Conservation (phyloP, 23 red algal genomes). For the Gracilariopsis chorda region DNA sequence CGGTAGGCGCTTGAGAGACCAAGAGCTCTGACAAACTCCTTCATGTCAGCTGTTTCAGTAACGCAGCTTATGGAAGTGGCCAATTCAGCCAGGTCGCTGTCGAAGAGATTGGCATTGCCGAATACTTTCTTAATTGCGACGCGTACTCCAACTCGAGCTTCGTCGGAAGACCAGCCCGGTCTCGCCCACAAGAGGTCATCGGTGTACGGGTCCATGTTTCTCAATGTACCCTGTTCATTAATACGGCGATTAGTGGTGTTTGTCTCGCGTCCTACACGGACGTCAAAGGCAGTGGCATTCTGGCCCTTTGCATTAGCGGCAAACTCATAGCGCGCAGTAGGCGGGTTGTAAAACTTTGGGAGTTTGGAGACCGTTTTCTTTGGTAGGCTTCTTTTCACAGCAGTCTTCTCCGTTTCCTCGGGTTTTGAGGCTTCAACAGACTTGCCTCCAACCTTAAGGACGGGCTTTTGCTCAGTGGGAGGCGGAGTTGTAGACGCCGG, state of each 20-base stretch:
- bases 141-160: slow-evolving; percentile 33
- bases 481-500: background rate
- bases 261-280: slow-evolving; percentile 17
- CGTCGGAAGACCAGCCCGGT: slow-evolving; percentile 38
- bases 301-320: slow-evolving; percentile 45
- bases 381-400: background rate
- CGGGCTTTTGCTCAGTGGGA: background rate
- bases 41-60: slow-evolving; percentile 47
- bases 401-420: background rate
- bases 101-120: slow-evolving; percentile 66
- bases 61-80: slow-evolving; percentile 58
- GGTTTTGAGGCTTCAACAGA: background rate
- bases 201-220: slow-evolving; percentile 79
- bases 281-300: slow-evolving; percentile 53
- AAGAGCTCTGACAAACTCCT: slow-evolving; percentile 70
- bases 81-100: slow-evolving; percentile 47
- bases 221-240: slow-evolving; percentile 68
- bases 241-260: slow-evolving; percentile 55
- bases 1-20: slow-evolving; percentile 45
- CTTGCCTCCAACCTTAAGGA: slow-evolving; percentile 9
- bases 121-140: slow-evolving; percentile 45
- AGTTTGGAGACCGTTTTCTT: background rate
- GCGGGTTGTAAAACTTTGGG: slow-evolving; percentile 69
- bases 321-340: slow-evolving; percentile 40
- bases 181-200: slow-evolving; percentile 61